Evolutionary conservation across 192 early-diverging fungal genomes (phyloP).

Genomic region (Kappamyces sp.): DNA sequence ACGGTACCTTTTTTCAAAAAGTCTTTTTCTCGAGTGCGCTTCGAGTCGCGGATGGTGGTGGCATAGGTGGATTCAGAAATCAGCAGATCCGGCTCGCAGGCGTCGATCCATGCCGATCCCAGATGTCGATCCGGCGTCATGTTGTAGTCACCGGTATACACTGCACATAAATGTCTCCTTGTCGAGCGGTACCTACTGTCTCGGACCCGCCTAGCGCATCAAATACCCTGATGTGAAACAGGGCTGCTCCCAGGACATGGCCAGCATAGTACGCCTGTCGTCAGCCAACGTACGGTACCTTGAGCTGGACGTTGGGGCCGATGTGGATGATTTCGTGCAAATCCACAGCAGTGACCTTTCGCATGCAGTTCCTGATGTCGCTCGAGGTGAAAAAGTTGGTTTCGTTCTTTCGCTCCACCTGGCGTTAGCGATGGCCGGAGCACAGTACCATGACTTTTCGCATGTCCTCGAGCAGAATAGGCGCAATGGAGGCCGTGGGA

Average conservation of each 20-base stretch:
- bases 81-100: conserved; percentile 80
- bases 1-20: conserved; percentile 78
- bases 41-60: conserved; percentile 91
- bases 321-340: conserved; percentile 85
- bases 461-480: conserved; percentile 89
- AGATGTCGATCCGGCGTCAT: conserved; percentile 97
- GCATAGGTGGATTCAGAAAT: conserved; percentile 98
- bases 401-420: conserved; percentile 77
- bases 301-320: conserved; percentile 86
- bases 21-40: conserved; percentile 84
- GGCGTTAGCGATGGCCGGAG: too few species aligned
- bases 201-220: conserved; percentile 44
- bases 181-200: conserved; percentile 17
- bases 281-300: conserved; percentile 14
- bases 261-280: conserved; percentile 82
- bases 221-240: conserved; percentile 73
- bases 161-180: conserved; percentile 28
- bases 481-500: conserved; percentile 93
- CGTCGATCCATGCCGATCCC: conserved; percentile 95
- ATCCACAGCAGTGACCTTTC: conserved; percentile 84
- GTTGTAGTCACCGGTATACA: conserved; percentile 99
- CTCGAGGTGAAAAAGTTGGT: conserved; percentile 81
- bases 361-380: conserved; percentile 90
- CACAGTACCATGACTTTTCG: conserved; percentile 68
- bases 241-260: conserved; percentile 95